phyloP scores from a whole-genome alignment of 768 basidiomycete genomes.

The Gymnopilus junonius region DNA sequence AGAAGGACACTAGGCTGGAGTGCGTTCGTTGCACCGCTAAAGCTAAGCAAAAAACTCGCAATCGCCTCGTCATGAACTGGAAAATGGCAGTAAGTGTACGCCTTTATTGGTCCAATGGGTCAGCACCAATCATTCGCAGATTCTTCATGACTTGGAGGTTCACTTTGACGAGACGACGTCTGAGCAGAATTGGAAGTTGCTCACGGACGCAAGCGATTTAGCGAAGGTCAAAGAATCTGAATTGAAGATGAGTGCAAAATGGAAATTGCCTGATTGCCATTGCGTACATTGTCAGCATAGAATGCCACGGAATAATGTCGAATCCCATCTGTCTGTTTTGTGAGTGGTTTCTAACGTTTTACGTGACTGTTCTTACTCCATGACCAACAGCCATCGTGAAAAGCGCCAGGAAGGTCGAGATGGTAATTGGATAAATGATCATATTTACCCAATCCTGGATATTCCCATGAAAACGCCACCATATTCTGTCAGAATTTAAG shows the following conservation, averaged over 20 bases:
- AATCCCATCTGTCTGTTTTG: neutral
- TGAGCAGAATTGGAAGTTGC: conserved; percentile 13
- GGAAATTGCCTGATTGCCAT: neutral
- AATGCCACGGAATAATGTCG: neutral
- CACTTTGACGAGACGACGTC: conserved; percentile 23
- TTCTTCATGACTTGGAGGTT: conserved; percentile 31
- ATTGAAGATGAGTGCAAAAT: neutral
- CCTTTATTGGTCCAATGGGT: neutral
- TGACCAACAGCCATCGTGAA: neutral
- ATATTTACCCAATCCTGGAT: conserved; percentile 11
- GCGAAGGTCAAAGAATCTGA: conserved; percentile 11
- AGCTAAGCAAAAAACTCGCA: conserved; percentile 13
- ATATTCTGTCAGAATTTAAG: conserved; percentile 17
- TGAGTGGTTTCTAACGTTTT: neutral
- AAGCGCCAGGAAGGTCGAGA: neutral
- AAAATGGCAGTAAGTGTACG: conserved; percentile 30
- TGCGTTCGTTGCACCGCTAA: conserved; percentile 29
- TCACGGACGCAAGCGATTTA: conserved; percentile 15
- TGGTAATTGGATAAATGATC: neutral
- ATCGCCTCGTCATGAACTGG: conserved; percentile 35
- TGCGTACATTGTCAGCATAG: neutral
- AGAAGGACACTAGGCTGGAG: conserved; percentile 30
- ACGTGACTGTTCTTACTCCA: neutral
- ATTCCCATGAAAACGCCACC: conserved; percentile 17
- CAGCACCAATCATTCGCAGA: conserved; percentile 15